phyloP scores from a whole-genome alignment of 1,284 basidiomycete genomes.

The Pseudozyma hubeiensis region DNA sequence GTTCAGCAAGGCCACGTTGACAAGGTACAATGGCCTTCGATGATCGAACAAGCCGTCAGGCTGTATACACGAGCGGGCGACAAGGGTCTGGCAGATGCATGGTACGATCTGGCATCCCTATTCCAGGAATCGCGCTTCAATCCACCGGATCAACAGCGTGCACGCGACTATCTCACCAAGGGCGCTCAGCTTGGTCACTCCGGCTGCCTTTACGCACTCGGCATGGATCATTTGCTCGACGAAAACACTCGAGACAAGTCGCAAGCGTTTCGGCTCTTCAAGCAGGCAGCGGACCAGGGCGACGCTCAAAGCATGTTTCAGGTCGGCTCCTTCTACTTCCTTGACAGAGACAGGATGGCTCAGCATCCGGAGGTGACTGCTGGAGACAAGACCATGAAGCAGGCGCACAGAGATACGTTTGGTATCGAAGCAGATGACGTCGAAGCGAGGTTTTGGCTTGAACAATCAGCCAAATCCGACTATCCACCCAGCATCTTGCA shows the following conservation, averaged over 20 bases:
- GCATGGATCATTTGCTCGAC: slow-evolving; percentile 29
- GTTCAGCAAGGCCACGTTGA: slow-evolving; percentile 26
- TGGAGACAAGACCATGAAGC: slow-evolving; percentile 42
- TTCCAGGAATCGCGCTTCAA: slow-evolving; percentile 44
- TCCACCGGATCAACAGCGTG: slow-evolving; percentile 33
- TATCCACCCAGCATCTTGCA: slow-evolving; percentile 46
- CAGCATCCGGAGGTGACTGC: slow-evolving; percentile 33
- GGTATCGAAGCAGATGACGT: slow-evolving; percentile 56
- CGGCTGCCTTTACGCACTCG: slow-evolving; percentile 38
- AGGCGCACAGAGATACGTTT: slow-evolving; percentile 45
- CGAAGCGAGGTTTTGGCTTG: slow-evolving; percentile 57
- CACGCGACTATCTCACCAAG: slow-evolving; percentile 34
- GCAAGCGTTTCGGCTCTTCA: slow-evolving; percentile 45
- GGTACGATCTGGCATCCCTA: slow-evolving; percentile 56
- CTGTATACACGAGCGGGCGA: slow-evolving; percentile 56
- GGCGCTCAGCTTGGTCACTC: slow-evolving; percentile 50
- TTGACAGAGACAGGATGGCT: slow-evolving; percentile 42
- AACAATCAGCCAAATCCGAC: slow-evolving; percentile 36
- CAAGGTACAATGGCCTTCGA: slow-evolving; percentile 22
- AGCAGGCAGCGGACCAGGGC: slow-evolving; percentile 55
- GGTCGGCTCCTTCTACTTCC: slow-evolving; percentile 55
- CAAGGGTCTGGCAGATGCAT: slow-evolving; percentile 56
- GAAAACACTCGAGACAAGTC: slow-evolving; percentile 21
- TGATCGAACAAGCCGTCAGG: slow-evolving; percentile 36
- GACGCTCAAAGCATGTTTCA: slow-evolving; percentile 62